These are phyloP conservation scores for Podaxis rugospora DNA, from an alignment of 768 basidiomycete genomes.

Conservation along the genomic window DNA sequence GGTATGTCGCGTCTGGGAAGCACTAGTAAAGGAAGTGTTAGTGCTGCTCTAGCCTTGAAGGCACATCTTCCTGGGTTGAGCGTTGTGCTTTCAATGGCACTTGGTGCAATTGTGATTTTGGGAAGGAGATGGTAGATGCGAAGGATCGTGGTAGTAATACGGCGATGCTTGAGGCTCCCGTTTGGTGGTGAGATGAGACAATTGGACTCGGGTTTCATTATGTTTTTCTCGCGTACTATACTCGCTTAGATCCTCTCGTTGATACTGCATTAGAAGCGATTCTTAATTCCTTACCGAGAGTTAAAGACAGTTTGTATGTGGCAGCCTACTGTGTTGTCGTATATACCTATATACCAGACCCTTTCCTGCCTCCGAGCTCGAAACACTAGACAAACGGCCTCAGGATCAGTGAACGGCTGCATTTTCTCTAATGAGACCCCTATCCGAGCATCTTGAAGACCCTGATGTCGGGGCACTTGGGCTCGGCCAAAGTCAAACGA, in stretches of 20 bases:
- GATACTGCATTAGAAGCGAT: background rate
- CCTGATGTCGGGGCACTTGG: background rate
- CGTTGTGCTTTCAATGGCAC: background rate
- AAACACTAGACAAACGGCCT: too few species aligned
- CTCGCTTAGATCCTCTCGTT: background rate
- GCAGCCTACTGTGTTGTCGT: background rate
- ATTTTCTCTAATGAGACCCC: background rate
- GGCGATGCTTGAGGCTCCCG: background rate
- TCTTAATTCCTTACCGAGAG: background rate
- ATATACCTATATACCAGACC: background rate
- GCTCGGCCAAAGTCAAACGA: background rate
- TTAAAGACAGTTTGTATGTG: background rate
- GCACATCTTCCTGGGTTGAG: slow-evolving; percentile 1
- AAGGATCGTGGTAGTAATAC: background rate
- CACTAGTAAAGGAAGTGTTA: slow-evolving; percentile 32
- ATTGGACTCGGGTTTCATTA: background rate
- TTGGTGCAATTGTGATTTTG: background rate
- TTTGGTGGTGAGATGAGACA: background rate
- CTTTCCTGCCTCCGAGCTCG: background rate
- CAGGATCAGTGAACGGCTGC: too few species aligned
- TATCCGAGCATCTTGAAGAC: background rate
- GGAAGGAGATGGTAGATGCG: slow-evolving; percentile 1
- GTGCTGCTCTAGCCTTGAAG: slow-evolving; percentile 8
- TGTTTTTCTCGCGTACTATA: background rate
- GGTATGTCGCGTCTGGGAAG: slow-evolving; percentile 29